Percentiles rank a stretch among this genome's conserved stretches.
phyloP scores from a whole-genome alignment of 2,329 filamentous ascomycete species.

The Monosporascus sp. region DNA sequence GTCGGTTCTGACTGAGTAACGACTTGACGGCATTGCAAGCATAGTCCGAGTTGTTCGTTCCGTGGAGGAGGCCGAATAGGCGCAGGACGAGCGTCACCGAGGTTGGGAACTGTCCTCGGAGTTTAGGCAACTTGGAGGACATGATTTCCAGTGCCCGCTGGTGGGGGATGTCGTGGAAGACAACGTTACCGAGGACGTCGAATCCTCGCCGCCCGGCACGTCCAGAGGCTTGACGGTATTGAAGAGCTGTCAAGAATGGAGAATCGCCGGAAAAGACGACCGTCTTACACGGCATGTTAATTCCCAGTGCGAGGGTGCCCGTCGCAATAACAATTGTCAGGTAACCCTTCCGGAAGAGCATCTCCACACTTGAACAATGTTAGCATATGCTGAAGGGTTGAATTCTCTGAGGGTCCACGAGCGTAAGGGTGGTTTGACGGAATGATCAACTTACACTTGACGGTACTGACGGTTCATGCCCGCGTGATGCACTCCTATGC shows the following conservation, averaged over 20 bases:
- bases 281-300: conserved; percentile 82
- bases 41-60: conserved; percentile 58
- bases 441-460: conserved; percentile 44
- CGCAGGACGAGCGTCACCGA: conserved; percentile 68
- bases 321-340: conserved; percentile 68
- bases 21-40: conserved; percentile 59
- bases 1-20: conserved; percentile 61
- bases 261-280: conserved; percentile 73
- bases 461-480: conserved; percentile 76
- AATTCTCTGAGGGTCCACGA: not conserved
- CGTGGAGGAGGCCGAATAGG: conserved; percentile 60
- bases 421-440: not conserved
- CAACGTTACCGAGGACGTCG: conserved; percentile 73
- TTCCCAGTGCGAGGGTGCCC: conserved; percentile 69
- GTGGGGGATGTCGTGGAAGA: conserved; percentile 62
- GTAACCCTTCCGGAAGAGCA: conserved; percentile 68
- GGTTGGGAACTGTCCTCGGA: conserved; percentile 73
- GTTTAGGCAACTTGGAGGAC: conserved; percentile 65
- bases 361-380: conserved; percentile 49
- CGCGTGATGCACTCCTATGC: conserved; percentile 72
- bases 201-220: conserved; percentile 77
- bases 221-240: conserved; percentile 71
- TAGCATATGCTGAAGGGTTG: conserved; percentile 8
- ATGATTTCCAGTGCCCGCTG: conserved; percentile 63
- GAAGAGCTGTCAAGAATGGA: conserved; percentile 66